Evolutionary conservation across 352 stramenopile genomes (phyloP), one percentile per base, ranked within the genome.

Genomic region (Pythium guiyangense): DNA sequence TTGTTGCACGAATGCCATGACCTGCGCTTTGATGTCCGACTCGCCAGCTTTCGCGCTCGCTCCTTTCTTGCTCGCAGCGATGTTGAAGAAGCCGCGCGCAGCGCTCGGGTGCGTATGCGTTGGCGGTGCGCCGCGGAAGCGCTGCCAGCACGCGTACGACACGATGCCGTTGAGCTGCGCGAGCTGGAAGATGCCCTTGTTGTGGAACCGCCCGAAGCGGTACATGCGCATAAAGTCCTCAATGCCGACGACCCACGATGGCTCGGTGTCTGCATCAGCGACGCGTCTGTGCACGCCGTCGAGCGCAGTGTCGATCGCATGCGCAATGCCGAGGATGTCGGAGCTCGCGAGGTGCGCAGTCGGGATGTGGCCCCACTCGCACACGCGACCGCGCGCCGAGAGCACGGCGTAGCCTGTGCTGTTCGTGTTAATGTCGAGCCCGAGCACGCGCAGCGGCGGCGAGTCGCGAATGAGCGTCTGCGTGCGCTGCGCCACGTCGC

Each of bases 151-250:
- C 12, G 73, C 62, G 65, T 87, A 94, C 43, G 80, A 92, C 43
- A 92, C 83, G 51, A 92, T 87, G 43, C 80, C 85, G 46, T 94
- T 94, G 52, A 94, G 79, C 61, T 94, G 85, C 29, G 83, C 85
- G 34, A 94, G 65, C 59, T 94, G 85, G 66, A 94, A 91, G 31
- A 94, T 79, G 45, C 85, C 85, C 54, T 86, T 84, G 61, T 87
- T 92, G 70, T 94, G 79, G 66, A 88, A 89, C 35, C 67, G 60
- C 1, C 85, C 85, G 18, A 79, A 76, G 54, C 74, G 70, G 65
- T 88, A 94, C 74, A 87, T 88, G 50, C 83, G 77, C 74, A 94
- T 81, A 57, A 93, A 94, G 40, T 88, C 85, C 68, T 94, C 85
- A 52, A 94, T 87, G 51, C 85, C 85, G 40, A 94, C 81, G 50